A percentile compares a stretch with the other conserved stretches of the same genome.
Conservation (phyloP, 2,329 filamentous ascomycete genomes). For the Fusarium temperatum region DNA sequence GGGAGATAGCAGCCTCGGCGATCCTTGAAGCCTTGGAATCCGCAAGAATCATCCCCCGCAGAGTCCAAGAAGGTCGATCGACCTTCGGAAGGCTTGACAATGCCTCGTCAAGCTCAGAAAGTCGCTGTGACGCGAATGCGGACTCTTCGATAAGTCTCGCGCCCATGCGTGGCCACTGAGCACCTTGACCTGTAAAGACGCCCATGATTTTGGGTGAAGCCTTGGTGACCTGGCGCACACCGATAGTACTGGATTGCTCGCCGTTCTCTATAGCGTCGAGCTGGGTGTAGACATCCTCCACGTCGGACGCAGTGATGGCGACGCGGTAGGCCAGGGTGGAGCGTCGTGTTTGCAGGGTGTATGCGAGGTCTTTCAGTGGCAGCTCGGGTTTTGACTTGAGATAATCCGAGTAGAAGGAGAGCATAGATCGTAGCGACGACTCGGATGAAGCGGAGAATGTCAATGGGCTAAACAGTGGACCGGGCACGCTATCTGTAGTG, state of each 20-base stretch:
- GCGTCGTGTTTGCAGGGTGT: neutral
- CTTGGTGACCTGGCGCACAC: neutral
- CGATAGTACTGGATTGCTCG: accelerated
- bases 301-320: neutral
- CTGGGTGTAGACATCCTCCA: neutral
- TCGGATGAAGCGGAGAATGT: neutral
- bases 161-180: slow-evolving; percentile 48
- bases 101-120: neutral
- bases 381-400: neutral
- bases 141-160: neutral
- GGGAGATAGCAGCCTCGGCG: slow-evolving; percentile 40
- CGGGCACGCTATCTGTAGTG: neutral
- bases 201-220: neutral
- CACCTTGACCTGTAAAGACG: slow-evolving; percentile 49
- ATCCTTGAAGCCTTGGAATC: slow-evolving; percentile 20
- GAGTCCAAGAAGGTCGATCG: neutral
- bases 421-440: accelerated
- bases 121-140: neutral
- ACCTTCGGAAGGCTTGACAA: neutral
- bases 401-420: accelerated
- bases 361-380: neutral
- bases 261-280: neutral
- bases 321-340: neutral
- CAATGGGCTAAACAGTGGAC: neutral
- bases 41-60: neutral